Evolutionary conservation across 805 yeast genomes (phyloP), one percentile per base, ranked within the genome.

Genomic region (Saturnispora sanitii): DNA sequence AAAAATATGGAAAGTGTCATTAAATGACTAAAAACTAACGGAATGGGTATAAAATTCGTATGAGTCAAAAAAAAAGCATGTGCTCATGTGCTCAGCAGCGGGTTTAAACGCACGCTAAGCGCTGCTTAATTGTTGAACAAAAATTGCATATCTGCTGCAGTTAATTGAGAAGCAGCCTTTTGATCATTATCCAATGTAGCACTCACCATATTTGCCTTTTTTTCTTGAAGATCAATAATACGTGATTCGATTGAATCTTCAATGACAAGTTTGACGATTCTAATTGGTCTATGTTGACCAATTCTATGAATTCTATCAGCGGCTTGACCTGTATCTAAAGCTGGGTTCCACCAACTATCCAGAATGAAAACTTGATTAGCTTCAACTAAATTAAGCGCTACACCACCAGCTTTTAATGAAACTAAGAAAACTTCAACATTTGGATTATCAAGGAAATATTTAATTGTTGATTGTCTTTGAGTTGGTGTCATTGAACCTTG

Each of bases 321-420:
- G 38, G 94, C 81, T 60, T 92, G 99, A 2, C 62, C 62, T 87
- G 96, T 92, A 59, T 92, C 98, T 6, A 90, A 92, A 50, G 94
- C 82, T 1, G 97, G 97, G 57, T 92, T 94, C 97, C 98, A 92
- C 98, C 98, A 92, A 27, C 97, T 97, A 54, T 92, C 99, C 68
- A 92, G 68, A 34, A 92, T 70, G 51, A 92, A 92, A 35, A 92
- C 97, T 54, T 90, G 97, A 2, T 94, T 87, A 0, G 98, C 97
- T 54, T 94, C 99, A 55, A 96, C 90, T 48, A 92, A 68, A 57
- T 92, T 92, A 49, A 92, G 68, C 0, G 98, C 98, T 33, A 92
- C 98, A 64, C 99, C 99, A 50, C 99, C 99, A 0, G 99, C 99
- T 56, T 92, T 92, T 52, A 92, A 70, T 27, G 96, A 86, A 7